These are phyloP conservation scores for Aspergillus awamori DNA, from an alignment of 2,329 filamentous ascomycete species.

Conservation along the genomic window DNA sequence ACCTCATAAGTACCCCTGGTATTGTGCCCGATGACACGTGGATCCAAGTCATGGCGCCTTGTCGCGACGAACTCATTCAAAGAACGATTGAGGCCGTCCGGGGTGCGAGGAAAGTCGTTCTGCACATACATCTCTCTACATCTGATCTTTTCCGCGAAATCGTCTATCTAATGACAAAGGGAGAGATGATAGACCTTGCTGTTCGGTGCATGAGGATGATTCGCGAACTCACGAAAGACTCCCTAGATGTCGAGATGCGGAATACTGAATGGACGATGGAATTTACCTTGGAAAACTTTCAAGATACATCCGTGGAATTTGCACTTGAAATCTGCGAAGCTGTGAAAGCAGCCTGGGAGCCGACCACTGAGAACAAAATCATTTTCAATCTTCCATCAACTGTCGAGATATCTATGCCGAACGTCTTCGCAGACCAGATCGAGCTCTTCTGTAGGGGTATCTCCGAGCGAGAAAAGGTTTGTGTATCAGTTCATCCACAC, in stretches of 20 bases:
- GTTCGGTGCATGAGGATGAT: slow-evolving; percentile 81
- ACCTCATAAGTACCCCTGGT: slow-evolving; percentile 77
- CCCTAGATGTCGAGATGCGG: slow-evolving; percentile 46
- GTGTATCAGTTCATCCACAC: slow-evolving; percentile 82
- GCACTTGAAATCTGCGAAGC: slow-evolving; percentile 79
- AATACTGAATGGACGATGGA: slow-evolving; percentile 54
- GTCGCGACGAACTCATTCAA: slow-evolving; percentile 81
- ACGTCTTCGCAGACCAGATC: slow-evolving; percentile 89
- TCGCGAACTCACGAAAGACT: slow-evolving; percentile 77
- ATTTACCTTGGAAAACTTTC: slow-evolving; percentile 64
- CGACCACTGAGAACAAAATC: slow-evolving; percentile 72
- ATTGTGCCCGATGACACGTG: slow-evolving; percentile 81
- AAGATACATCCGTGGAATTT: slow-evolving; percentile 78
- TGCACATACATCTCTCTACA: slow-evolving; percentile 90
- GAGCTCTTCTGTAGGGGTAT: slow-evolving; percentile 89
- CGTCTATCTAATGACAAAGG: slow-evolving; percentile 80
- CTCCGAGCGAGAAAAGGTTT: slow-evolving; percentile 57
- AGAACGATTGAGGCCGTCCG: slow-evolving; percentile 83
- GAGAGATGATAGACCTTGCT: slow-evolving; percentile 75
- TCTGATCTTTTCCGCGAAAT: slow-evolving; percentile 87
- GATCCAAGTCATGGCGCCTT: slow-evolving; percentile 85
- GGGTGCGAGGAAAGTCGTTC: slow-evolving; percentile 83
- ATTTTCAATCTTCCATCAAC: slow-evolving; percentile 95
- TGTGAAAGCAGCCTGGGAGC: slow-evolving; percentile 89
- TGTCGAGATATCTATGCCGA: slow-evolving; percentile 86